phyloP scores from a whole-genome alignment of 495 filamentous ascomycete species.

The Copromyces sp. region DNA sequence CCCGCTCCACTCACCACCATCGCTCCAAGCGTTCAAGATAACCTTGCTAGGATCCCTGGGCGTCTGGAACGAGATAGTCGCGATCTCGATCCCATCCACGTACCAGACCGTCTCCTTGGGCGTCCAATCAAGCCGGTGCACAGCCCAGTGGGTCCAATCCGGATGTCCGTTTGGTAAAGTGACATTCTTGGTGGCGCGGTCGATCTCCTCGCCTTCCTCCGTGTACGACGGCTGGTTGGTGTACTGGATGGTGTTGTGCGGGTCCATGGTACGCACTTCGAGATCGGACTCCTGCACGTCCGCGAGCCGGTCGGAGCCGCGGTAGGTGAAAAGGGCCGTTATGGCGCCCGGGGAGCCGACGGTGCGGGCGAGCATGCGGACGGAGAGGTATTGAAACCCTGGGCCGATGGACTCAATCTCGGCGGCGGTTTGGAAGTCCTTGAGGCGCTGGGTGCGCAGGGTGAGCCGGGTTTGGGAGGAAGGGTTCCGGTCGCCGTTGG shows the following conservation, averaged over 20 bases:
- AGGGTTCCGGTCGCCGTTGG: constrained; percentile 24
- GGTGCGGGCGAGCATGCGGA: constrained; percentile 51
- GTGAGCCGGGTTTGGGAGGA: constrained; percentile 45
- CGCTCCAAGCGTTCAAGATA: constrained; percentile 66
- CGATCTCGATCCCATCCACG: constrained; percentile 46
- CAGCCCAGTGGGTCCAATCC: constrained; percentile 59
- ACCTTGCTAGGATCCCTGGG: constrained; percentile 49
- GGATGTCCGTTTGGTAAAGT: constrained; percentile 31
- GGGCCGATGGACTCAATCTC: constrained; percentile 50
- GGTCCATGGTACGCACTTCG: constrained; percentile 58
- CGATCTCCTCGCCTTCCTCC: constrained; percentile 33
- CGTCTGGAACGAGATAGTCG: constrained; percentile 51
- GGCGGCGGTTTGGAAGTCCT: constrained; percentile 48
- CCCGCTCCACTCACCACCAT: constrained; percentile 64
- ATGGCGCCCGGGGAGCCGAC: constrained; percentile 48
- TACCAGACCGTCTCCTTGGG: constrained; percentile 54
- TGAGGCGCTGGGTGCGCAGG: constrained; percentile 48
- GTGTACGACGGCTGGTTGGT: constrained; percentile 60
- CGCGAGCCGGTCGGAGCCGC: constrained; percentile 18
- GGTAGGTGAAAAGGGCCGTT: constrained; percentile 63
- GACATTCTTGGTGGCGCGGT: constrained; percentile 35
- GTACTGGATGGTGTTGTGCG: constrained; percentile 48
- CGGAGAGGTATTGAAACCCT: constrained; percentile 48
- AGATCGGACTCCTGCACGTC: constrained; percentile 64
- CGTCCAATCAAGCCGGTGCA: constrained; percentile 65